phyloP scores from a whole-genome alignment of 2,329 filamentous ascomycete genomes.

The Fusarium goolgardi region DNA sequence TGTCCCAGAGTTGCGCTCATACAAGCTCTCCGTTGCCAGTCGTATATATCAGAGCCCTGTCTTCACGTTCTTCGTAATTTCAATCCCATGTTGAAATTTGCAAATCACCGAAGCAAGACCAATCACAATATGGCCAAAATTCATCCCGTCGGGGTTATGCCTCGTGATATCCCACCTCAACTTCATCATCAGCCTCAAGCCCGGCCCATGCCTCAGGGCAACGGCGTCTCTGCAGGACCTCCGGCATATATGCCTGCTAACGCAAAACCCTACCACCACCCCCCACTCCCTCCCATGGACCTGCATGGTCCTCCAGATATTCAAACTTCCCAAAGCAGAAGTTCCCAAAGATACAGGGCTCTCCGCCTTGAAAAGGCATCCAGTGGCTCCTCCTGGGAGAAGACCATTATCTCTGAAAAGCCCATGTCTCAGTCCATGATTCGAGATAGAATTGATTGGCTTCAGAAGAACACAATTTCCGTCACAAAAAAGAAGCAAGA shows the following conservation, averaged over 20 bases:
- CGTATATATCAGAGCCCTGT: slow-evolving; percentile 35
- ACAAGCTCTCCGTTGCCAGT: slow-evolving; percentile 7
- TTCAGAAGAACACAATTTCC: slow-evolving; percentile 51
- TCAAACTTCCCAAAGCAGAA: slow-evolving; percentile 54
- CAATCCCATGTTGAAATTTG: slow-evolving; percentile 6
- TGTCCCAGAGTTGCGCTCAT: background rate
- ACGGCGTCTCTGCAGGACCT: slow-evolving; percentile 9
- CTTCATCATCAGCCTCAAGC: slow-evolving; percentile 19
- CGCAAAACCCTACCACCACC: slow-evolving; percentile 14
- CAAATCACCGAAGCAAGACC: slow-evolving; percentile 13
- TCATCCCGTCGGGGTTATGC: slow-evolving; percentile 21
- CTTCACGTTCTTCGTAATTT: slow-evolving; percentile 9
- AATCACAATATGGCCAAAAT: slow-evolving; percentile 27
- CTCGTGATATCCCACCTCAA: slow-evolving; percentile 13
- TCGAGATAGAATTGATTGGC: slow-evolving; percentile 51
- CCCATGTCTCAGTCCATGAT: slow-evolving; percentile 55
- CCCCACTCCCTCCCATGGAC: slow-evolving; percentile 32
- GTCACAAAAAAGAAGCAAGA: slow-evolving; percentile 55
- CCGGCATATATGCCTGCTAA: slow-evolving; percentile 18
- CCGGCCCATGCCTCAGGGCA: slow-evolving; percentile 9
- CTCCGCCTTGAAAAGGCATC: slow-evolving; percentile 57
- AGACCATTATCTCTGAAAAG: slow-evolving; percentile 49
- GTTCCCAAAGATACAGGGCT: slow-evolving; percentile 54
- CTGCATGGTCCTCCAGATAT: slow-evolving; percentile 40
- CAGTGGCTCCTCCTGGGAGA: slow-evolving; percentile 55